Base-by-base conservation (phyloP, 2,329 filamentous ascomycete species). In the Dothistroma septosporum region DNA sequence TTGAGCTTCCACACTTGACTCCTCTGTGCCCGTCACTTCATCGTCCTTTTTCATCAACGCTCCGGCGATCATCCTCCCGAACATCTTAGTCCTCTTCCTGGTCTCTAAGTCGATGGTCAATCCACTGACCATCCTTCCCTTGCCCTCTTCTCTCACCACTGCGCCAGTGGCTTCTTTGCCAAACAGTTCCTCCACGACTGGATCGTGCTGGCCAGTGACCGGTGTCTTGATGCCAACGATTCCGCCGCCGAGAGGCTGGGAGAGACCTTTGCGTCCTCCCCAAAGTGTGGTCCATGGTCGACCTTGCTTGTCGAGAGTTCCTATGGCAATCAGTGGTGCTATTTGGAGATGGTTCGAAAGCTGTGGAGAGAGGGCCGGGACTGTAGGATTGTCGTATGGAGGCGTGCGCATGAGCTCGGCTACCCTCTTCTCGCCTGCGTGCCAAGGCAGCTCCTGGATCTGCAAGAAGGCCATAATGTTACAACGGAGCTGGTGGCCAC, bases 261-360 rank as follows among this genome's bases (percentile, higher is more conserved):
- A 84, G 66, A 93, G 89, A 0, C 88, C 89, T 0, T 82, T 75
- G 60, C 87, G 79, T 16, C 91, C 91, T n/a, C 90, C 90, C 85
- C 88, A 89, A 8, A 95, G 64, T 0, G 88, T 88, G 16, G 87
- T 88, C 91, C 91, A 95, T 1, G 89, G 90, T 21, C 84, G 78
- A 1, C 82, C 82, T 21, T 85, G 69, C 2, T 76, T 74, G 69
- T 94, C 90, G 1, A 92, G 75, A 0, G 89, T 84, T 0, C 91
- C 91, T 19, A 95, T 76, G 0, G 89, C 90, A 14, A 94, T 78
- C 8, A 94, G 78, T 0, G 89, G 86, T 0, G 85, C 86, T 16
- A 76, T 76, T 55, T 82, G 79, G 2, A 92, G 79, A 63, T 89
- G 82, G 63, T 80, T 77, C 1, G 80, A 84, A 22, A 87, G 87